Base-by-base conservation (phyloP, 129 eudicot genomes). In the Flaveria trinervia region DNA sequence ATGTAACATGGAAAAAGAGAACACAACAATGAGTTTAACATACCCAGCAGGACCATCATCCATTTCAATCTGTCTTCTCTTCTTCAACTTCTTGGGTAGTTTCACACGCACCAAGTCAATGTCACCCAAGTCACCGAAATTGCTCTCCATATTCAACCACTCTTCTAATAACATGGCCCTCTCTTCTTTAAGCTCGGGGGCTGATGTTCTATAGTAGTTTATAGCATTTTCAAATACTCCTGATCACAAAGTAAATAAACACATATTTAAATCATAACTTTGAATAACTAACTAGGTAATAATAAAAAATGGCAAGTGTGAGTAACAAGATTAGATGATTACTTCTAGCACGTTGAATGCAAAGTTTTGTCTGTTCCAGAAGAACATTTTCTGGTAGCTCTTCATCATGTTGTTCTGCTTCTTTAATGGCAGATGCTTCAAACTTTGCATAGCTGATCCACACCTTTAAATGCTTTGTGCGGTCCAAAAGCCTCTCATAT, bases 21-120 rank as follows among this genome's bases (percentile, higher is more conserved):
- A 43, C 54, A 65, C n/a, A 52, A 43, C 10, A 60, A 22, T 12
- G 3, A 70, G 52, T 45, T 74, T 15, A 23, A 23, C 26, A 23
- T 23, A 93, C 97, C 97, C 98, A 50, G 93, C 83, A 13, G 97
- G 86, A 73, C 98, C 98, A 51, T 94, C 98, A 57, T 89, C 97
- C 0, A 85, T 91, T 33, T 85, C 90, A 3, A 88, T 80, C 20
- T 79, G 96, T 74, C 96, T 80, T 73, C 89, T 85, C 87, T 88
- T 88, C 77, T 90, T 93, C 52, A 93, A 89, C 71, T 90, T 93
- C 89, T 93, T 93, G 2, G 98, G 98, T 75, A 86, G 80, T 84
- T 93, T 93, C 18, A 61, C 86, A 20, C 87, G 88, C 20, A 88
- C 96, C 39, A 84, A 67, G 56, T 72, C 78, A 16, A 86, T 81